A percentile compares a stretch with the other conserved stretches of the same genome.
phyloP scores from a whole-genome alignment of 345 rosid species.

The Acer negundo region DNA sequence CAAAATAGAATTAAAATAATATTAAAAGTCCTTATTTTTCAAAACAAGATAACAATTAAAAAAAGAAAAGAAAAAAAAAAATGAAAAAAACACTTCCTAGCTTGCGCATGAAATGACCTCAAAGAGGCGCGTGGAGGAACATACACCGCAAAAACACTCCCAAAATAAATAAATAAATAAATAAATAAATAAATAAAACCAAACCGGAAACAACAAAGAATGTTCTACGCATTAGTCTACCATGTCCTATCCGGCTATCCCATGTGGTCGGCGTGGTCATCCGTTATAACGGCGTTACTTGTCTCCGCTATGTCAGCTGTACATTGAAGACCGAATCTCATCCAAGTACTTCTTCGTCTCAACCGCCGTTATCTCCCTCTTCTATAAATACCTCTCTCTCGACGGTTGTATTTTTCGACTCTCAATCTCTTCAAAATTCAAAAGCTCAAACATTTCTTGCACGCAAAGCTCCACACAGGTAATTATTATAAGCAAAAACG shows the following conservation, averaged over 20 bases:
- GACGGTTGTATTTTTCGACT: neutral
- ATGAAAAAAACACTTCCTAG: neutral
- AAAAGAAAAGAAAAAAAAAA: too few relatives aligned
- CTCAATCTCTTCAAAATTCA: neutral
- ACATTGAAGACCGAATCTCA: neutral
- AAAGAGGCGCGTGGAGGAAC: neutral
- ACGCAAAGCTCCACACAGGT: constrained; percentile 2
- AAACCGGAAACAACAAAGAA: neutral
- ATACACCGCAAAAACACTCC: neutral
- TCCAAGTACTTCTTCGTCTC: neutral
- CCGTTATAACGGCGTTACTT: constrained; percentile 12
- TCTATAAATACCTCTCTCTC: constrained; percentile 11
- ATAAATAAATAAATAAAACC: too few relatives aligned
- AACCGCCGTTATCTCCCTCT: neutral
- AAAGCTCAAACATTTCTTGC: neutral
- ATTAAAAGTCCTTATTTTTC: neutral
- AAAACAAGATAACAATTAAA: neutral
- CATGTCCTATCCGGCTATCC: neutral
- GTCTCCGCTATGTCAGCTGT: neutral
- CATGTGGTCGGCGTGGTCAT: constrained; percentile 18
- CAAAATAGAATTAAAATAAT: too few relatives aligned
- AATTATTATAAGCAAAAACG: neutral
- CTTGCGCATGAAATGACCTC: too few relatives aligned
- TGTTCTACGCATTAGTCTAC: neutral
- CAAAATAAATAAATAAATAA: too few relatives aligned